A percentile compares a stretch with the other conserved stretches of the same genome.
phyloP scores from a whole-genome alignment of 345 rosid genomes.

The Eucalyptus virginea region DNA sequence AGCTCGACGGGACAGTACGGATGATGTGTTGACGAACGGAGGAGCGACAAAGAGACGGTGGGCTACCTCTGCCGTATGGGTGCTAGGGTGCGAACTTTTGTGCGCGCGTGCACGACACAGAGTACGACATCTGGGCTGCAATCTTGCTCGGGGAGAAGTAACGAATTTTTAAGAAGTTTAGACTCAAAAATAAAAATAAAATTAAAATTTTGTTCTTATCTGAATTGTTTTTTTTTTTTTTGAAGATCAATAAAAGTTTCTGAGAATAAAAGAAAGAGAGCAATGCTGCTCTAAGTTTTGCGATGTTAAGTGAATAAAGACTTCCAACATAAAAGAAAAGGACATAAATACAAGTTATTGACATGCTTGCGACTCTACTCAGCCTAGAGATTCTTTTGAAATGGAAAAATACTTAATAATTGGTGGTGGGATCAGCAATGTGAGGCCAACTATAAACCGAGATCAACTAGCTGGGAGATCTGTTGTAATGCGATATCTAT shows the following conservation, averaged over 20 bases:
- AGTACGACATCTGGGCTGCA: fast-evolving
- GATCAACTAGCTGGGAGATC: not conserved
- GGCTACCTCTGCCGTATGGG: not conserved
- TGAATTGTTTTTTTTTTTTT: not conserved
- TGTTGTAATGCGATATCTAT: not conserved
- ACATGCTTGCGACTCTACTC: too few relatives aligned
- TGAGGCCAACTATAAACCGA: not conserved
- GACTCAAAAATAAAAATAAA: fast-evolving
- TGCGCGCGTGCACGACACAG: not conserved
- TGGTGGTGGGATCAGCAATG: not conserved
- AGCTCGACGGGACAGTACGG: not conserved
- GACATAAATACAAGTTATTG: too few relatives aligned
- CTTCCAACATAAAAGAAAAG: too few relatives aligned
- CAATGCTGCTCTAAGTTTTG: too few relatives aligned
- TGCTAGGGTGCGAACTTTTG: not conserved
- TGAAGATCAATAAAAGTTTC: too few relatives aligned
- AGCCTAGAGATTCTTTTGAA: not conserved
- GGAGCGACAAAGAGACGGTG: not conserved
- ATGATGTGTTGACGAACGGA: not conserved
- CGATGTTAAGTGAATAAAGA: too few relatives aligned
- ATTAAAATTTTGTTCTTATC: too few relatives aligned
- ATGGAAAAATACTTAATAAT: not conserved
- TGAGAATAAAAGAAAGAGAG: too few relatives aligned
- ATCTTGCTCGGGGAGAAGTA: fast-evolving
- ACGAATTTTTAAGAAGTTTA: not conserved